phyloP scores from a whole-genome alignment of 2,329 filamentous ascomycete genomes.

The Cyphellophora attinorum region DNA sequence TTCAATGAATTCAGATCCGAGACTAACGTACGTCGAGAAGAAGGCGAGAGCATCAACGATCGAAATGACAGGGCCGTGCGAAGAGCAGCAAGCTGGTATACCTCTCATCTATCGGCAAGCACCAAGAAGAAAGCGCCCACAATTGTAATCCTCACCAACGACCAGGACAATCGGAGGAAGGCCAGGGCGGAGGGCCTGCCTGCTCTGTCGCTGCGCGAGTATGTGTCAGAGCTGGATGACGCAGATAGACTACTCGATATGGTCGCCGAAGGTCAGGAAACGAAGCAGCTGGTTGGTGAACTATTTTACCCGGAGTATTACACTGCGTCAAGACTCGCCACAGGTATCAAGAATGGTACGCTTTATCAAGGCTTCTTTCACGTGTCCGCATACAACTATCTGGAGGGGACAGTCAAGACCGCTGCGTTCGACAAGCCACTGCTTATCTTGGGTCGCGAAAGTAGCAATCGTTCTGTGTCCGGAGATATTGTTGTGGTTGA shows the following conservation, averaged over 20 bases:
- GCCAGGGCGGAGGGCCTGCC: conserved; percentile 66
- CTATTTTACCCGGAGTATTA: conserved; percentile 85
- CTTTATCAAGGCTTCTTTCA: conserved; percentile 94
- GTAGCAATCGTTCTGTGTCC: conserved; percentile 88
- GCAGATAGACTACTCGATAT: conserved; percentile 82
- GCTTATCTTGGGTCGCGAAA: conserved; percentile 81
- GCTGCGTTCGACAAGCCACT: conserved; percentile 83
- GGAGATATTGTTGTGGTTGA: conserved; percentile 91
- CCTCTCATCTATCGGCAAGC: conserved; percentile 61
- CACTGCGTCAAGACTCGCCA: conserved; percentile 85
- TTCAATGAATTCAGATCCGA: conserved; percentile 97
- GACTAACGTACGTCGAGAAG: conserved; percentile 67
- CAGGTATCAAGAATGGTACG: conserved; percentile 76
- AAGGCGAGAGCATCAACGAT: conserved; percentile 86
- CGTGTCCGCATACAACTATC: conserved; percentile 94
- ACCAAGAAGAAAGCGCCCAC: conserved; percentile 54
- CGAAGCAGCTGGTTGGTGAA: conserved; percentile 55
- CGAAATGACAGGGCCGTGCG: conserved; percentile 89
- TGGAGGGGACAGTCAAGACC: conserved; percentile 86
- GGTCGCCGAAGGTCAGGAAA: conserved; percentile 66
- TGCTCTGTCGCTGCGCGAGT: conserved; percentile 60
- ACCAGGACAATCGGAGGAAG: conserved; percentile 76
- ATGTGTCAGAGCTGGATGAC: conserved; percentile 76
- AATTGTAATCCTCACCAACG: conserved; percentile 89
- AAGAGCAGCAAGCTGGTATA: conserved; percentile 81